A percentile compares a stretch with the other conserved stretches of the same genome.
These are phyloP conservation scores for Boletus reticuloceps DNA, from an alignment of 768 basidiomycete species.

Conservation along the genomic window DNA sequence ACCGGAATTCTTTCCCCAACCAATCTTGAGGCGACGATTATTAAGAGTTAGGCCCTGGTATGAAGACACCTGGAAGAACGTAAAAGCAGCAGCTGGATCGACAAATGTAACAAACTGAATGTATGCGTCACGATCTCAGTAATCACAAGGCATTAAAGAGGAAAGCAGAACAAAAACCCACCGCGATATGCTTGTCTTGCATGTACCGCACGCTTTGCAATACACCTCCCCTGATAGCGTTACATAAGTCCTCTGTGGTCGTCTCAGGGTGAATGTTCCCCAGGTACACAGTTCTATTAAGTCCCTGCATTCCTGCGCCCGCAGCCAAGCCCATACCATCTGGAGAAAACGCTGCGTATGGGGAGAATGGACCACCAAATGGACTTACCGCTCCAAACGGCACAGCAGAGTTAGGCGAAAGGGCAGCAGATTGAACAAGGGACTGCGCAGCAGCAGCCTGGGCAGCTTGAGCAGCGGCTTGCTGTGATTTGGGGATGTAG, in stretches of 20 bases:
- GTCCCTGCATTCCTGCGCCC: slow-evolving; percentile 43
- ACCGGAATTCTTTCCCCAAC: slow-evolving; percentile 97
- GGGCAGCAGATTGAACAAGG: slow-evolving; percentile 48
- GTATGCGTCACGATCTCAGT: background rate
- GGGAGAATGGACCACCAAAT: slow-evolving; percentile 37
- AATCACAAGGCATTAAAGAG: background rate
- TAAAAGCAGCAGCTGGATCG: slow-evolving; percentile 88
- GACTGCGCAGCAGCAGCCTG: slow-evolving; percentile 84
- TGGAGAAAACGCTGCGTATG: slow-evolving; percentile 53
- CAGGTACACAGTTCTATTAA: slow-evolving; percentile 93
- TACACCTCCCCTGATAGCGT: slow-evolving; percentile 94
- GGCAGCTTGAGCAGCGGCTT: slow-evolving; percentile 82
- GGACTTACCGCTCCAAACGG: slow-evolving; percentile 32
- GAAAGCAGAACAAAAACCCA: slow-evolving; percentile 38
- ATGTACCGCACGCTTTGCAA: slow-evolving; percentile 93
- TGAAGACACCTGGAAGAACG: slow-evolving; percentile 91
- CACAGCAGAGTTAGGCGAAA: slow-evolving; percentile 29
- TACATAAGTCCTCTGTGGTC: slow-evolving; percentile 91
- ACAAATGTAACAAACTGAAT: slow-evolving; percentile 92
- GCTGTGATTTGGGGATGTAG: slow-evolving; percentile 94
- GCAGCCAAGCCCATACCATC: slow-evolving; percentile 34
- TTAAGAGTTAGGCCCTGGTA: slow-evolving; percentile 89
- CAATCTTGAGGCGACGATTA: slow-evolving; percentile 92
- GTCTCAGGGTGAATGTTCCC: slow-evolving; percentile 98
- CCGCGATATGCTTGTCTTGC: slow-evolving; percentile 96